Conservation (phyloP, 352 stramenopile genomes). For the Phytophthora fragariaefolia region DNA sequence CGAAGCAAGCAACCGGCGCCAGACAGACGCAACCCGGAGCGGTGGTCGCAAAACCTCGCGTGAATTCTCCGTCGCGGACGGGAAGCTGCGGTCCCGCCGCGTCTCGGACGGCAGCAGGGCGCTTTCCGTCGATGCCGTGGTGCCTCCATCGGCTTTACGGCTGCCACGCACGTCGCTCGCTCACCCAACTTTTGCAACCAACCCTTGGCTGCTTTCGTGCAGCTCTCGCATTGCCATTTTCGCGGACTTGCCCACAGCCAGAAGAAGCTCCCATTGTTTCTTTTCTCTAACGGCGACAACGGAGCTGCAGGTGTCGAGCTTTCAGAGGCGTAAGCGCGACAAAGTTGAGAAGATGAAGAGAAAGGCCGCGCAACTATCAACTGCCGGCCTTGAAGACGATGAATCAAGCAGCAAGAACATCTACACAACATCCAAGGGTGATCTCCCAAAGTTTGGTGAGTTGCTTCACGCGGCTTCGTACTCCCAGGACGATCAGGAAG, state of each 20-base stretch:
- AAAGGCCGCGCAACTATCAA: not conserved
- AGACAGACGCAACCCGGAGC: slow-evolving; percentile 26
- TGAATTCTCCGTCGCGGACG: slow-evolving; percentile 2
- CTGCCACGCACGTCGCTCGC: slow-evolving; percentile 40
- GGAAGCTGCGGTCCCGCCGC: slow-evolving; percentile 15
- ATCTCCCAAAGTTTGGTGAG: slow-evolving; percentile 30
- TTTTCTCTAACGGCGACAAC: slow-evolving; percentile 17
- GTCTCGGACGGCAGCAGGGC: slow-evolving; percentile 32
- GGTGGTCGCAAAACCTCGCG: slow-evolving; percentile 35
- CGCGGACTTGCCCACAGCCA: not conserved
- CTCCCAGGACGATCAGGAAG: slow-evolving; percentile 13
- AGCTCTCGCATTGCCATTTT: slow-evolving; percentile 29
- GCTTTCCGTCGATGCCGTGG: slow-evolving; percentile 33
- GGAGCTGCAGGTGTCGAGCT: slow-evolving; percentile 12
- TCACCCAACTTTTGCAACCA: slow-evolving; percentile 20
- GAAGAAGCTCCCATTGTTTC: slow-evolving; percentile 21
- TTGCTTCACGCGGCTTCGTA: slow-evolving; percentile 33
- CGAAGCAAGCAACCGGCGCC: slow-evolving; percentile 25
- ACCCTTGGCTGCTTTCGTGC: slow-evolving; percentile 48
- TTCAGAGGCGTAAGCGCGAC: slow-evolving; percentile 8
- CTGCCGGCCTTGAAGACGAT: not conserved
- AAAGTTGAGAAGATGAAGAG: not conserved
- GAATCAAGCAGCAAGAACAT: not conserved
- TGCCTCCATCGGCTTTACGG: slow-evolving; percentile 38
- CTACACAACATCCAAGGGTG: slow-evolving; percentile 9